Conservation (phyloP, 768 basidiomycete genomes). For the Candolleomyces efflorescens region DNA sequence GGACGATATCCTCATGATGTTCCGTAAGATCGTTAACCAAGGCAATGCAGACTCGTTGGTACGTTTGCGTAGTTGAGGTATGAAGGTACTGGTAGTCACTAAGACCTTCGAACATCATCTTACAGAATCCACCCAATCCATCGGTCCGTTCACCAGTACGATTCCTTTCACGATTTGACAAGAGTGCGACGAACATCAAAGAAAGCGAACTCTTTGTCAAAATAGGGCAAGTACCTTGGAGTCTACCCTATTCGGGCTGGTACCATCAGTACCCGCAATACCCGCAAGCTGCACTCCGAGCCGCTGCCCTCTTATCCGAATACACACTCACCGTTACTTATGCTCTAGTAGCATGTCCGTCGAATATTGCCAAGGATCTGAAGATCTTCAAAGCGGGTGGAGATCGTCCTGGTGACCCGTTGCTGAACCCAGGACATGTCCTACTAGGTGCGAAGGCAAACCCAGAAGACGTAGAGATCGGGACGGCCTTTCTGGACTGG, state of each 20-base stretch:
- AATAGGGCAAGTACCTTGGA: slow-evolving; percentile 58
- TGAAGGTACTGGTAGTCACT: background rate
- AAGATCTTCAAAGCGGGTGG: slow-evolving; percentile 37
- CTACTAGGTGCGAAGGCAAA: slow-evolving; percentile 29
- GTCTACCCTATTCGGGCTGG: slow-evolving; percentile 46
- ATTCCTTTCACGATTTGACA: slow-evolving; percentile 55
- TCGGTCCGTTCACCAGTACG: slow-evolving; percentile 32
- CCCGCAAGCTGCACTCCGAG: slow-evolving; percentile 44
- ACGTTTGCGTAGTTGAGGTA: slow-evolving; percentile 3
- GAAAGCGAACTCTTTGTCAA: slow-evolving; percentile 44
- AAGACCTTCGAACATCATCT: background rate
- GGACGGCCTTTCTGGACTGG: slow-evolving; percentile 41
- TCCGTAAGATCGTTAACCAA: slow-evolving; percentile 40
- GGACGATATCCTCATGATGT: slow-evolving; percentile 37
- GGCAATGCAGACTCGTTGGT: slow-evolving; percentile 44
- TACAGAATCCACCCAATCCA: slow-evolving; percentile 22
- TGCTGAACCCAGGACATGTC: slow-evolving; percentile 46
- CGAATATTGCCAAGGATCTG: slow-evolving; percentile 30
- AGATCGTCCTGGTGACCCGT: slow-evolving; percentile 31
- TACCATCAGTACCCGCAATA: slow-evolving; percentile 56
- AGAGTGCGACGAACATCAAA: slow-evolving; percentile 57
- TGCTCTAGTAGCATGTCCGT: slow-evolving; percentile 37
- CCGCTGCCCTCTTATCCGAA: slow-evolving; percentile 43
- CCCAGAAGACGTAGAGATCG: slow-evolving; percentile 23
- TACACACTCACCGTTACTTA: slow-evolving; percentile 54